These are phyloP conservation scores for Arthrinium puccinioides DNA, from an alignment of 2,329 filamentous ascomycete genomes.

Conservation along the genomic window DNA sequence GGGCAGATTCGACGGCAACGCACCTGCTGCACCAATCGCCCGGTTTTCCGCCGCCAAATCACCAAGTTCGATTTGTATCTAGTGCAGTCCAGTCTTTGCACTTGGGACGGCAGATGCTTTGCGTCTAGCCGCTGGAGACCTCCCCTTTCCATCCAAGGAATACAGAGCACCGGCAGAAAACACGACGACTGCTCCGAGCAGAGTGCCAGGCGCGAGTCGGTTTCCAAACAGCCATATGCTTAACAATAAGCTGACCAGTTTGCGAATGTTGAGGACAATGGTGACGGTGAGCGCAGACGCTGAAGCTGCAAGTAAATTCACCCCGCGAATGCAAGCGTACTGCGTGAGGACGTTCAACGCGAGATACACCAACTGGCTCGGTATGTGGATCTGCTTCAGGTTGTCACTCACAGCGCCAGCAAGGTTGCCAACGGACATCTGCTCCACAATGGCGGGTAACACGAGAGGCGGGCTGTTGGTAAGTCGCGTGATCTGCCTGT, in stretches of 20 bases:
- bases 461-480: constrained; percentile 55
- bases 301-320: constrained; percentile 85
- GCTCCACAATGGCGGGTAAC: constrained; percentile 27
- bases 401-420: constrained; percentile 29
- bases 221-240: constrained; percentile 97
- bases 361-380: constrained; percentile 66
- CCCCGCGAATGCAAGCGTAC: constrained; percentile 89
- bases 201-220: constrained; percentile 64
- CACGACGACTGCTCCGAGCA: constrained; percentile 76
- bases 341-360: constrained; percentile 79
- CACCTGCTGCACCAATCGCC: no score
- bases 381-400: constrained; percentile 38
- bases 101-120: constrained; percentile 4
- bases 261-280: constrained; percentile 91
- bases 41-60: background rate
- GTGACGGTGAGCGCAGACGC: constrained; percentile 92
- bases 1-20: no score
- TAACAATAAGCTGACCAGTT: constrained; percentile 81
- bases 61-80: background rate
- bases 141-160: constrained; percentile 58
- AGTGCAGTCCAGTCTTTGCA: constrained; percentile 5
- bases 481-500: constrained; percentile 56
- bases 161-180: constrained; percentile 90
- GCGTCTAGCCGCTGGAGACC: constrained; percentile 19
- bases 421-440: constrained; percentile 24